phyloP scores from a whole-genome alignment of 1,284 basidiomycete species.

The Sanghuangporus baumii region DNA sequence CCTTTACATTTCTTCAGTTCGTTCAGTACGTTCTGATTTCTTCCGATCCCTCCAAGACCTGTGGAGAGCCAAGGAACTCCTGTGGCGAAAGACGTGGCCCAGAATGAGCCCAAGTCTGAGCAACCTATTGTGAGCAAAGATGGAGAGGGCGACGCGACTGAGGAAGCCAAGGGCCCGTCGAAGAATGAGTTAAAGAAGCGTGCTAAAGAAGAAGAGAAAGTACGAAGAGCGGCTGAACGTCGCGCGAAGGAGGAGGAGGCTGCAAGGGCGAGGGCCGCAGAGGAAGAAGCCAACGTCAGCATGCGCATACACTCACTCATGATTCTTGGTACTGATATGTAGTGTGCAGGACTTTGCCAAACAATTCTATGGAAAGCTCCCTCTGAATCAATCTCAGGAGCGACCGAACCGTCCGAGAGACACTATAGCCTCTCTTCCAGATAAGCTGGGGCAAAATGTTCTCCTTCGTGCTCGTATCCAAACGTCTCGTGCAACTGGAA shows the following conservation, averaged over 20 bases:
- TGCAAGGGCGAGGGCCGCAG: constrained; percentile 67
- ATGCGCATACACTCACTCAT: constrained; percentile 2
- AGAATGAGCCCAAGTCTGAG: neutral
- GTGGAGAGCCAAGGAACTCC: neutral
- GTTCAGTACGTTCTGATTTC: neutral
- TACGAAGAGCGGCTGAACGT: constrained; percentile 82
- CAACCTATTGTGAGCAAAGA: constrained; percentile 25
- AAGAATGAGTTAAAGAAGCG: constrained; percentile 94
- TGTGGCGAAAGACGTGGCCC: neutral
- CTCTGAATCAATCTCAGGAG: constrained; percentile 88
- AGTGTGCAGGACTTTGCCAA: constrained; percentile 69
- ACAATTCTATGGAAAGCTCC: constrained; percentile 86
- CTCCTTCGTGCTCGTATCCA: constrained; percentile 89
- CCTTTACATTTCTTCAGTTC: too few species aligned
- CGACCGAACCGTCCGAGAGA: constrained; percentile 46
- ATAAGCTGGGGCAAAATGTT: constrained; percentile 69
- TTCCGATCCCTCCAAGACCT: neutral
- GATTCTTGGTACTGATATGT: neutral
- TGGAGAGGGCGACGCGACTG: neutral
- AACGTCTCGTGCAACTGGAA: constrained; percentile 85
- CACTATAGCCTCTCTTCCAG: constrained; percentile 64
- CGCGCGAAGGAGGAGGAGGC: constrained; percentile 77
- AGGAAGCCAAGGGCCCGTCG: constrained; percentile 46
- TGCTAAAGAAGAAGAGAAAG: constrained; percentile 91
- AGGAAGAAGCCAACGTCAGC: constrained; percentile 15